Conservation (phyloP, 805 yeast species). For the Kazachstania taianensis region DNA sequence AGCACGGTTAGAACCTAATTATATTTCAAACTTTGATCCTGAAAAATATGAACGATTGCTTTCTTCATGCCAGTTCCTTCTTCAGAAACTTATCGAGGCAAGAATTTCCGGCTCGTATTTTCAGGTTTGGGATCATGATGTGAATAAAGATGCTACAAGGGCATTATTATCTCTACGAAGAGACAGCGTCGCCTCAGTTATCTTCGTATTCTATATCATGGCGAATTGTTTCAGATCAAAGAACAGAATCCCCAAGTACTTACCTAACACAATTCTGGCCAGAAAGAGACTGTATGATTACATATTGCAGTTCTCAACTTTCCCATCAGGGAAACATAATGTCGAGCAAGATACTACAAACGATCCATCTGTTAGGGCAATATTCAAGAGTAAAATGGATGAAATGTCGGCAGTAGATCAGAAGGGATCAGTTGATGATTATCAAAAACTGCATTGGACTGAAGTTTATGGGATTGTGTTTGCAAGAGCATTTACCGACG, state of each 20-base stretch:
- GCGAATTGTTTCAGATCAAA: conserved; percentile 34
- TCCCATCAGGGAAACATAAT: too few species aligned
- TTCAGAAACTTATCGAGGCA: conserved; percentile 39
- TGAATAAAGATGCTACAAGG: conserved; percentile 30
- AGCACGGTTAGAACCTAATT: conserved; percentile 31
- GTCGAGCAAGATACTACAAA: background rate
- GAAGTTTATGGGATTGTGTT: conserved; percentile 42
- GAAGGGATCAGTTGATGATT: conserved; percentile 1
- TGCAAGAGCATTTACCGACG: conserved; percentile 38
- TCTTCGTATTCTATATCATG: conserved; percentile 34
- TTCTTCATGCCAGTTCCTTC: conserved; percentile 30
- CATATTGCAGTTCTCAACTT: conserved; percentile 22
- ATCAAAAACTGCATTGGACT: conserved; percentile 34
- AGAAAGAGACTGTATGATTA: conserved; percentile 36
- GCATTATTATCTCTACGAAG: conserved; percentile 36
- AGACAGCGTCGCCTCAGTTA: conserved; percentile 38
- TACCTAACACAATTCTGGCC: conserved; percentile 36
- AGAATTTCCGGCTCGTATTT: conserved; percentile 40
- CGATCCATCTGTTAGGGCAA: conserved; percentile 7
- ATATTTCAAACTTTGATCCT: conserved; percentile 29
- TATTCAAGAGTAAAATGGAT: conserved; percentile 5
- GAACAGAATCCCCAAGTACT: conserved; percentile 32
- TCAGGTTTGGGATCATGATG: conserved; percentile 37
- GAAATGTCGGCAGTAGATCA: background rate
- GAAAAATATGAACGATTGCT: conserved; percentile 29